A percentile compares a stretch with the other conserved stretches of the same genome.
Evolutionary conservation across 2,329 filamentous ascomycete genomes (phyloP).

Genomic region (Fusarium robinianum): DNA sequence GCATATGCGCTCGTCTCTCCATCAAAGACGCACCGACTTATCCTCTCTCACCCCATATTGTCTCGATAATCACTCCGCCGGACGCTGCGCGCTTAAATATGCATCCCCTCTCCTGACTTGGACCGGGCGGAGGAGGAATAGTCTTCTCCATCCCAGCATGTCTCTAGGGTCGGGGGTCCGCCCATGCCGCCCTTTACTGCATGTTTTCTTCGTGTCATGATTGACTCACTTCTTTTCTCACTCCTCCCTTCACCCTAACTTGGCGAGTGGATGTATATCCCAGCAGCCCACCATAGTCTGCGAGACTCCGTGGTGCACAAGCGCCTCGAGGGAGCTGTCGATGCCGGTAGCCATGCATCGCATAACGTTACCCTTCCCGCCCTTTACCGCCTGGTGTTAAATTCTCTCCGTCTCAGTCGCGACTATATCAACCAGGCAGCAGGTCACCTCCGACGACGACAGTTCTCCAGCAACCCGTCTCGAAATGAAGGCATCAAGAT

Average conservation of each 20-base stretch:
- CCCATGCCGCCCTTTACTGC: conserved; percentile 17
- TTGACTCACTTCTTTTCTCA: background rate
- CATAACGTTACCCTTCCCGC: background rate
- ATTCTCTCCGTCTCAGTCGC: conserved; percentile 1
- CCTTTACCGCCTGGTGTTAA: conserved; percentile 12
- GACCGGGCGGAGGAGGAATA: conserved; percentile 13
- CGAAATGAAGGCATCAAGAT: conserved; percentile 48
- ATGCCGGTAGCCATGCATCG: conserved; percentile 17
- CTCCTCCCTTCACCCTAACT: conserved; percentile 2
- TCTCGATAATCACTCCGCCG: conserved; percentile 16
- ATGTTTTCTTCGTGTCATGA: conserved; percentile 20
- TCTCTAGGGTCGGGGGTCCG: conserved; percentile 11
- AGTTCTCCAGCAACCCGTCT: conserved; percentile 34
- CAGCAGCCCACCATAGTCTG: conserved; percentile 17
- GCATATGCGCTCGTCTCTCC: conserved; percentile 30
- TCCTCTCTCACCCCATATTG: conserved; percentile 27
- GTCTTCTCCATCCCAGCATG: conserved; percentile 14
- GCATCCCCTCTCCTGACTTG: conserved; percentile 15
- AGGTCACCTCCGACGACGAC: conserved; percentile 16
- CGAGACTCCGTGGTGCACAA: conserved; percentile 15
- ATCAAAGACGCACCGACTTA: background rate
- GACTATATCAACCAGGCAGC: too few species aligned
- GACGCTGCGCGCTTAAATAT: conserved; percentile 29
- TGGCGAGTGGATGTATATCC: conserved; percentile 41
- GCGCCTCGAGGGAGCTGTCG: conserved; percentile 8